Evolutionary conservation across 768 basidiomycete genomes (phyloP).

Genomic region (Cantharellus anzutake): DNA sequence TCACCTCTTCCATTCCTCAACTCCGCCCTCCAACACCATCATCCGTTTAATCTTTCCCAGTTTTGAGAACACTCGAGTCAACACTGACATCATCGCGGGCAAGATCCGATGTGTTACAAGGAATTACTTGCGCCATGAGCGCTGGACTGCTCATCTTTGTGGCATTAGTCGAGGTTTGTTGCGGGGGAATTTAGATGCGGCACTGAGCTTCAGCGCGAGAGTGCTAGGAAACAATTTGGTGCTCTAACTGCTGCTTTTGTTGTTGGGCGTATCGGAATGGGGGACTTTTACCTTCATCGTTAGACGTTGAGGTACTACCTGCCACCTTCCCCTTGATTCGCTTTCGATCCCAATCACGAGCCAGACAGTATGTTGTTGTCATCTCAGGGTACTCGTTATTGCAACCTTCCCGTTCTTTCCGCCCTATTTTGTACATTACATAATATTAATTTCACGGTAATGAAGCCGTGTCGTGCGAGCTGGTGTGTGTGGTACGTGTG

Average conservation of each 20-base stretch:
- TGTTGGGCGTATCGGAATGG: constrained; percentile 45
- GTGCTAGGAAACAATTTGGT: constrained; percentile 24
- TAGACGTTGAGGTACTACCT: no score
- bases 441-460: no score
- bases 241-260: constrained; percentile 38
- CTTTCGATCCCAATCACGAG: no score
- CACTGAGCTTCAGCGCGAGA: constrained; percentile 20
- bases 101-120: constrained; percentile 21
- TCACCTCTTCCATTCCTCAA: constrained; percentile 33
- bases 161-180: constrained; percentile 66
- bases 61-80: neutral
- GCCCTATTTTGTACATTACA: no score
- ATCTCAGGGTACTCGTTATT: no score
- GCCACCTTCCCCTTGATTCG: no score
- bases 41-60: constrained; percentile 1
- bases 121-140: constrained; percentile 62
- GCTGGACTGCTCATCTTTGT: constrained; percentile 75
- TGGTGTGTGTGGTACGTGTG: no score
- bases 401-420: no score
- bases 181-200: constrained; percentile 73
- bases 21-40: constrained; percentile 11
- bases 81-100: neutral
- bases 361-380: no score
- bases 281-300: neutral
- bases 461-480: no score